Conservation (phyloP, 352 stramenopile species). For the Blastocystis sp. region DNA sequence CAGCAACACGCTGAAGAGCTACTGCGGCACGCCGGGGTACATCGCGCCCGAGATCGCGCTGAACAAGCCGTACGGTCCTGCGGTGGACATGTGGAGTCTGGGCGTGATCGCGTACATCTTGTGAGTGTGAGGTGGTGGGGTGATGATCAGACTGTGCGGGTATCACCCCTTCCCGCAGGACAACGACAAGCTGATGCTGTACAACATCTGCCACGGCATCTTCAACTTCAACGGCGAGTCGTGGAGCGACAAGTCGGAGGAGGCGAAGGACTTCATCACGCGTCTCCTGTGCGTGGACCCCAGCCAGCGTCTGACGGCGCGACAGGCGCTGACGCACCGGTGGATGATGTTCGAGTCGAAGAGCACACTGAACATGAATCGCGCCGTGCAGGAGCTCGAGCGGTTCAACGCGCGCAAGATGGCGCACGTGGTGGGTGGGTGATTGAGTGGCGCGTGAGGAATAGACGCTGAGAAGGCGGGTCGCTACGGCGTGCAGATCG, state of each 20-base stretch:
- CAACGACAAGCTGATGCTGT: conserved; percentile 64
- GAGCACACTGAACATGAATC: conserved; percentile 68
- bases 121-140: neutral
- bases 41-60: conserved; percentile 90
- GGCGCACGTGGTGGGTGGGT: conserved; percentile 39
- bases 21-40: conserved; percentile 96
- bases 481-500: conserved; percentile 9
- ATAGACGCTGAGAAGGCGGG: neutral
- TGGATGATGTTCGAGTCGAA: conserved; percentile 71
- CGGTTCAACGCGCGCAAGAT: conserved; percentile 33
- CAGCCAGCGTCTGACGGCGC: conserved; percentile 31
- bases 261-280: conserved; percentile 66
- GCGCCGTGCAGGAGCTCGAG: conserved; percentile 61
- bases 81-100: conserved; percentile 98
- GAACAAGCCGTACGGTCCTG: conserved; percentile 84
- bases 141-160: conserved; percentile 42
- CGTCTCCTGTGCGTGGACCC: conserved; percentile 57
- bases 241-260: conserved; percentile 57
- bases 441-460: neutral
- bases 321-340: conserved; percentile 40
- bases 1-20: conserved; percentile 96
- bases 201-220: conserved; percentile 63
- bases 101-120: conserved; percentile 97
- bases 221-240: conserved; percentile 51
- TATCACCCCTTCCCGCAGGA: conserved; percentile 63